phyloP scores from a whole-genome alignment of 768 basidiomycete genomes.

The Albatrellus ellisii region DNA sequence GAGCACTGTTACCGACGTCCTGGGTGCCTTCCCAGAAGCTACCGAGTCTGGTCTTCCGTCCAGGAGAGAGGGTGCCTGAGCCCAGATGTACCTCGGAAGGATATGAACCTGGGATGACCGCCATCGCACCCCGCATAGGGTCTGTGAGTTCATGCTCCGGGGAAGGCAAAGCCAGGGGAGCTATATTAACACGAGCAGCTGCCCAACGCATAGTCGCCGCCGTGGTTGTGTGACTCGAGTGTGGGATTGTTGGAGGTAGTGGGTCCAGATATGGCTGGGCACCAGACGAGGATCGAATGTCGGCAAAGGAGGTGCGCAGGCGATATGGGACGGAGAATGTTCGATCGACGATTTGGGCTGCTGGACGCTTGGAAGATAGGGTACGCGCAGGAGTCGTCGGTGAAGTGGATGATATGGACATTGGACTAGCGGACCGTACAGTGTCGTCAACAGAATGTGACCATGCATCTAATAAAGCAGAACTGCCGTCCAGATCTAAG shows the following conservation, averaged over 20 bases:
- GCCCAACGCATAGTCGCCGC: constrained; percentile 82
- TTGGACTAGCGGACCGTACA: neutral
- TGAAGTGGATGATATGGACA: neutral
- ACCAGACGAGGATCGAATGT: constrained; percentile 25
- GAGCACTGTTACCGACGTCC: constrained; percentile 34
- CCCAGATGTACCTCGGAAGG: constrained; percentile 24
- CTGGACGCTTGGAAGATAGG: constrained; percentile 1
- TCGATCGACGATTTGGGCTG: constrained; percentile 9
- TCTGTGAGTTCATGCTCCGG: constrained; percentile 89
- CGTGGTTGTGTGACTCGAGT: constrained; percentile 45
- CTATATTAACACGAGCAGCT: constrained; percentile 70
- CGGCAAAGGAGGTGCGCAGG: constrained; percentile 33
- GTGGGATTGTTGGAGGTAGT: constrained; percentile 17
- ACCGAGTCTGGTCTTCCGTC: constrained; percentile 44
- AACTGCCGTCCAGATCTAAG: too few relatives aligned
- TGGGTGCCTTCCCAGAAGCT: constrained; percentile 73
- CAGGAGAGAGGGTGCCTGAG: constrained; percentile 29
- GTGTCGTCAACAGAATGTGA: neutral
- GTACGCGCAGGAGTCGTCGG: constrained; percentile 1
- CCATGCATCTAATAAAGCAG: neutral
- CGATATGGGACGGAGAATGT: constrained; percentile 23
- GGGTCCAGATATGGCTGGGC: constrained; percentile 4
- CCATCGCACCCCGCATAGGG: constrained; percentile 68
- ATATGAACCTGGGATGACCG: constrained; percentile 53
- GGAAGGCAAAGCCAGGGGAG: constrained; percentile 77